phyloP scores from a whole-genome alignment of 768 basidiomycete genomes.

The Tulasnella sp. region DNA sequence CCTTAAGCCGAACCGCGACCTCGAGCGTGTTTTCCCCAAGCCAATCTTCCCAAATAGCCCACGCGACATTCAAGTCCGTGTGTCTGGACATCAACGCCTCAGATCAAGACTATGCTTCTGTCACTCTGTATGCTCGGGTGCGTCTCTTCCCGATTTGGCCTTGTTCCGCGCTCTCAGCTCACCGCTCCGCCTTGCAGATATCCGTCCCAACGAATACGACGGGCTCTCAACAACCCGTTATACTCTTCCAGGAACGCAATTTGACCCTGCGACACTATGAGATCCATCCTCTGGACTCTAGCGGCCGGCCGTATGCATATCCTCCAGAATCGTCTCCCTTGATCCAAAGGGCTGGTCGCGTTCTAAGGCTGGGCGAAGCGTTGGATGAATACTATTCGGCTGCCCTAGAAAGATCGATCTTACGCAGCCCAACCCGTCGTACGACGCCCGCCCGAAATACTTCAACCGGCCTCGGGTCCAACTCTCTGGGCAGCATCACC shows the following conservation, averaged over 20 bases:
- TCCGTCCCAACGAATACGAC: slow-evolving; percentile 1
- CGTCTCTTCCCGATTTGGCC: background rate
- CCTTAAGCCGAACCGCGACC: background rate
- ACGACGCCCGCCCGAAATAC: background rate
- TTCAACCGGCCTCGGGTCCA: background rate
- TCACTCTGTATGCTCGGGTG: background rate
- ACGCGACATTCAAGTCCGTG: background rate
- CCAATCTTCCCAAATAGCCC: background rate
- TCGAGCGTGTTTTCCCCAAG: background rate
- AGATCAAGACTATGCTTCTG: background rate
- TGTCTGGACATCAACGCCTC: background rate
- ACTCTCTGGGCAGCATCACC: background rate
- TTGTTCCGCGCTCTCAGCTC: background rate
- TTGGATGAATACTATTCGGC: slow-evolving; percentile 7
- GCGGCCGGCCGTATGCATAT: background rate
- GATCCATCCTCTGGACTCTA: slow-evolving; percentile 4
- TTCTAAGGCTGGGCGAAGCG: background rate
- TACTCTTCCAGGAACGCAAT: background rate
- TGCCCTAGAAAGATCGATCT: background rate
- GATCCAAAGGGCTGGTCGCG: background rate
- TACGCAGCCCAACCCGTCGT: background rate
- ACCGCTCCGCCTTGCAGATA: background rate
- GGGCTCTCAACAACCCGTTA: background rate
- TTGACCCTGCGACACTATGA: background rate
- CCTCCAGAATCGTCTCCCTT: background rate